Evolutionary conservation across 345 rosid species (phyloP).

Genomic region (Limnanthes douglasii): DNA sequence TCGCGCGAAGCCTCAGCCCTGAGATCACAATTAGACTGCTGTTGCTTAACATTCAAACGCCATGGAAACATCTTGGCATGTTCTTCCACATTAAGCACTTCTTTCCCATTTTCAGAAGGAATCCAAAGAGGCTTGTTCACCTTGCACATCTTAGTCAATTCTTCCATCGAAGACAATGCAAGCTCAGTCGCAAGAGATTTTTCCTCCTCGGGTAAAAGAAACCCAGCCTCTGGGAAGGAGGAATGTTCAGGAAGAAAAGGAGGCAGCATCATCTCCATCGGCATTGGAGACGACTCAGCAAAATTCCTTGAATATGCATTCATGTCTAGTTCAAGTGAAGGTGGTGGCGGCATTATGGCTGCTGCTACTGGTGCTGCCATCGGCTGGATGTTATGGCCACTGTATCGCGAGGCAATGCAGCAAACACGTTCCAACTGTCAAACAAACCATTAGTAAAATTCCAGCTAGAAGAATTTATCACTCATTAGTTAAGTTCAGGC

Average conservation of each 20-base stretch:
- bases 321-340: conserved; percentile 72
- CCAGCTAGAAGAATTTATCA: too few relatives aligned
- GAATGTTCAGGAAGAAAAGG: conserved; percentile 24
- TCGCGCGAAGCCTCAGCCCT: conserved; percentile 66
- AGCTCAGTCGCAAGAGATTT: conserved; percentile 53
- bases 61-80: conserved; percentile 51
- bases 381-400: conserved; percentile 28
- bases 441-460: too few relatives aligned
- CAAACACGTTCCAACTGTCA: conserved; percentile 65
- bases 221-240: conserved; percentile 16
- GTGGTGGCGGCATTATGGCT: conserved; percentile 19
- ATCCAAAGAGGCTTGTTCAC: conserved; percentile 60
- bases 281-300: conserved; percentile 24
- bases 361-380: conserved; percentile 20
- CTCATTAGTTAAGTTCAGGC: too few relatives aligned
- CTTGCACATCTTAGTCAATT: conserved; percentile 56
- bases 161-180: conserved; percentile 50
- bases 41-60: conserved; percentile 33
- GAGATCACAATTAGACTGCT: conserved; percentile 17
- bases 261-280: conserved; percentile 35
- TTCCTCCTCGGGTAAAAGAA: conserved; percentile 50
- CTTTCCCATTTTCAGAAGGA: conserved; percentile 13
- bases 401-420: conserved; percentile 37
- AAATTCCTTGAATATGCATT: conserved; percentile 36
- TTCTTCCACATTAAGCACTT: conserved; percentile 48